Percentiles rank a stretch among this genome's conserved stretches.
These are phyloP conservation scores for Skeletonema costatum DNA, from an alignment of 108 stramenopile genomes.

Conservation along the genomic window DNA sequence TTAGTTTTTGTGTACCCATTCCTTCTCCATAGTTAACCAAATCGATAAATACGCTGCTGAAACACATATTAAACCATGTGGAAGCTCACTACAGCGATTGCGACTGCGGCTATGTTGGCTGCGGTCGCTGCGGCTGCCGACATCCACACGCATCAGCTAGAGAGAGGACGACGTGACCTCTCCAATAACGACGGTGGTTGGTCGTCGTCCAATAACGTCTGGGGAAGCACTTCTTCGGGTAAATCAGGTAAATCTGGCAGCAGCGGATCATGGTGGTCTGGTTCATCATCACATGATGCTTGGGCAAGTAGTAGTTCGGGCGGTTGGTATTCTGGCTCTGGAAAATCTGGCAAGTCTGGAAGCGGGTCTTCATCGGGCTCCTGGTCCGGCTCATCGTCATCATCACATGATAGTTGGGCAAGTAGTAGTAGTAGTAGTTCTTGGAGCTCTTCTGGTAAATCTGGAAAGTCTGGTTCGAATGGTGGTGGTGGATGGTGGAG, in stretches of 20 bases:
- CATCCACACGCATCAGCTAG: background rate
- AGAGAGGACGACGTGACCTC: background rate
- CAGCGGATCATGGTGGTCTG: background rate
- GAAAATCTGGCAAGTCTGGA: conserved; percentile 15
- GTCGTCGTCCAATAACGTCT: background rate
- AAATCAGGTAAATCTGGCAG: background rate
- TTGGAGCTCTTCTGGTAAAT: background rate
- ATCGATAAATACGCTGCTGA: background rate
- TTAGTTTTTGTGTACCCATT: background rate
- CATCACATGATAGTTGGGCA: background rate
- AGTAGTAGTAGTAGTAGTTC: background rate
- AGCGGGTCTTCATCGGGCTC: background rate
- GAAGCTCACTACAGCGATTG: background rate
- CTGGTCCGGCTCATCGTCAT: no score
- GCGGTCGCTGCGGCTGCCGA: background rate
- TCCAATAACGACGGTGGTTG: background rate
- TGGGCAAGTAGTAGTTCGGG: background rate
- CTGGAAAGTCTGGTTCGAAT: background rate
- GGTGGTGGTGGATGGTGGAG: conserved; percentile 5
- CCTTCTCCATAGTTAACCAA: background rate
- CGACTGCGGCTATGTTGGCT: background rate
- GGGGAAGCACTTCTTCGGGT: background rate
- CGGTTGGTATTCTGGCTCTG: conserved; percentile 6
- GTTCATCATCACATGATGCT: background rate
- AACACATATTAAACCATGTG: background rate